Evolutionary conservation across 176 grass and related monocot genomes (phyloP), one percentile per base, ranked within the genome.

Genomic region (Echinochloa phyllopogon): DNA sequence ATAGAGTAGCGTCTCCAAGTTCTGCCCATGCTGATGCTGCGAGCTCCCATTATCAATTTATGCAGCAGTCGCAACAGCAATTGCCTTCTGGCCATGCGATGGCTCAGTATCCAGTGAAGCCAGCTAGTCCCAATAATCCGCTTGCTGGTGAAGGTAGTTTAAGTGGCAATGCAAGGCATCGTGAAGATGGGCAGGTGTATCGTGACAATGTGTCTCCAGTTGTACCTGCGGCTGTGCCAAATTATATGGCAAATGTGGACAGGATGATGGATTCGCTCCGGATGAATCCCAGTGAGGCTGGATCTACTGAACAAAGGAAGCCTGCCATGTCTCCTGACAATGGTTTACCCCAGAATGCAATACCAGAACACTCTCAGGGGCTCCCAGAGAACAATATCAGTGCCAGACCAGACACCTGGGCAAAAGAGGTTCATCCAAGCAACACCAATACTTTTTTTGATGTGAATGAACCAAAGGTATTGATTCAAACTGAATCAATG

Each of bases 181-280:
- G 21, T 25, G 93, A 84, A 39, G 86, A 89, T 87, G 84, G 87
- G 17, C 92, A 82, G 42, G n/a, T 33, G 9, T 29, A 45, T n/a
- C 69, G 23, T 42, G 89, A 87, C 75, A 86, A 78, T 80, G 75
- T 16, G 15, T 37, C 64, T 69, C 33, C 85, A 49, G 65, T 86
- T 37, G 79, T 82, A 57, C 72, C 87, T 80, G 71, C 67, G 40
- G 79, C 82, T 52, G 85, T 85, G 44, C 89, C 89, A 61, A 60
- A 55, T 33, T 86, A 88, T 83, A 69, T 85, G 80, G 88, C 58
- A 77, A 78, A 89, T 88, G 85, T 90, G 45, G 82, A 94, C 72
- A 84, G 93, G 84, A 94, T 86, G 87, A 90, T 87, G 87, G 82
- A 88, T 82, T 70, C 85, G 0, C 38, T 94, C 21, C 64, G 55